Evolutionary conservation across 345 rosid genomes (phyloP), one percentile per base, ranked within the genome.

Genomic region (Raphanus raphanistrum): DNA sequence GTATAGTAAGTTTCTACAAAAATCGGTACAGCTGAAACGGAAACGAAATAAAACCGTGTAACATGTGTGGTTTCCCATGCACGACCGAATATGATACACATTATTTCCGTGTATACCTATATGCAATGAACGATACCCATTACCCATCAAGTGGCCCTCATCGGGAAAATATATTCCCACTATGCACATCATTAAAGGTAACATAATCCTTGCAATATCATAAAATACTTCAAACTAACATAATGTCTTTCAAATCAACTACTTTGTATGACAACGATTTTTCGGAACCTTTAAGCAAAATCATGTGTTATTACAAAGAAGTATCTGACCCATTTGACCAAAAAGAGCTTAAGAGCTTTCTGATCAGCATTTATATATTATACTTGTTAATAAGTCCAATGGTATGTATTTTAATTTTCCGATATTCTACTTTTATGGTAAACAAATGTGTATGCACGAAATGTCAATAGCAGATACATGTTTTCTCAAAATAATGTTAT

Each of bases 21-120:
- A 59, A 15, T 65, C 67, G 25, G 73, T 58, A 28, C 63, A n/a
- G 5, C 21, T 21, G 21, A 60, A 15, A 31, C 28, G 61, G 50
- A 64, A 41, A 72, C 64, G 27, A 61, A 68, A 33, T 50, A 16
- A 73, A 68, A 68, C 7, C 15, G 74, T 79, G 78, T 62, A 79
- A 79, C 68, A 79, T 61, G 82, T 73, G 73, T 13, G 13, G 57
- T 25, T 70, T 71, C 16, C 21, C 57, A 21, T 15, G 31, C n/a
- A 8, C 6, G 54, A 26, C 25, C 35, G 7, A 57, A 65, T 26
- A 36, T 21, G 31, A 71, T 15, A 54, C 21, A 70, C 58, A 70
- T 57, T 55, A 36, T 9, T 12, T 58, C 31, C 21, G 28, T 17
- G 55, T 8, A 38, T 31, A 54, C 38, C 32, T 64, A 66, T 72